A percentile compares a stretch with the other conserved stretches of the same genome.
Evolutionary conservation across 768 basidiomycete species (phyloP).

Genomic region (Suillus plorans): DNA sequence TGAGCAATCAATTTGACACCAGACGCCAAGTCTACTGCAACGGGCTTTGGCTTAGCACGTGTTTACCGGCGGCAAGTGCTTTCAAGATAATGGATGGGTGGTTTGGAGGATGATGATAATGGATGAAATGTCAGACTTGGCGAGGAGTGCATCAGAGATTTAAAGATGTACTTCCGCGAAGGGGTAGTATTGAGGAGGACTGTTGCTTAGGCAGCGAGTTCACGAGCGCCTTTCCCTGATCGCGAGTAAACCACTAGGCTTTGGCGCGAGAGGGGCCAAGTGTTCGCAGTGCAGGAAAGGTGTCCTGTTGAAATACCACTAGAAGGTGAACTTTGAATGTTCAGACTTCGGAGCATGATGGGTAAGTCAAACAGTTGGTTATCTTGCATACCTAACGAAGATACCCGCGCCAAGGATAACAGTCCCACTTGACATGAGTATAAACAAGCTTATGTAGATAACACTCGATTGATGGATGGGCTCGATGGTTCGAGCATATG

Average conservation of each 20-base stretch:
- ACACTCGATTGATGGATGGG: not conserved
- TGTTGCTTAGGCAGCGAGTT: constrained; percentile 49
- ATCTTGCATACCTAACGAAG: constrained; percentile 61
- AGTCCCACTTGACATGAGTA: constrained; percentile 46
- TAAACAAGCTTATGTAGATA: not conserved
- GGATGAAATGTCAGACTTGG: constrained; percentile 64
- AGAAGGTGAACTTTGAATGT: constrained; percentile 21
- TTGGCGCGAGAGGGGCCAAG: constrained; percentile 45
- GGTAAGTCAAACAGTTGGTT: not conserved
- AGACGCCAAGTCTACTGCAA: constrained; percentile 65
- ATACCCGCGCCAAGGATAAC: constrained; percentile 70
- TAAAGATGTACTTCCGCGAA: constrained; percentile 28
- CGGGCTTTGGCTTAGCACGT: constrained; percentile 90
- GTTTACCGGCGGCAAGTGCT: constrained; percentile 74
- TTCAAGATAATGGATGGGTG: constrained; percentile 57
- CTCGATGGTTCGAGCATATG: not conserved
- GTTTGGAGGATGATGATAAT: constrained; percentile 83
- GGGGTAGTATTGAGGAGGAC: constrained; percentile 39
- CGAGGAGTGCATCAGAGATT: constrained; percentile 61
- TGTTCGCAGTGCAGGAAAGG: constrained; percentile 62
- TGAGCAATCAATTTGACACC: constrained; percentile 64
- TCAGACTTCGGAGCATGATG: constrained; percentile 11
- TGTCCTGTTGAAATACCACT: constrained; percentile 51
- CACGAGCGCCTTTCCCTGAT: constrained; percentile 58
- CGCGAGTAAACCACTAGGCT: constrained; percentile 79